Base-by-base conservation (phyloP, 805 yeast genomes). In the Saccharomycopsis fibuligera region DNA sequence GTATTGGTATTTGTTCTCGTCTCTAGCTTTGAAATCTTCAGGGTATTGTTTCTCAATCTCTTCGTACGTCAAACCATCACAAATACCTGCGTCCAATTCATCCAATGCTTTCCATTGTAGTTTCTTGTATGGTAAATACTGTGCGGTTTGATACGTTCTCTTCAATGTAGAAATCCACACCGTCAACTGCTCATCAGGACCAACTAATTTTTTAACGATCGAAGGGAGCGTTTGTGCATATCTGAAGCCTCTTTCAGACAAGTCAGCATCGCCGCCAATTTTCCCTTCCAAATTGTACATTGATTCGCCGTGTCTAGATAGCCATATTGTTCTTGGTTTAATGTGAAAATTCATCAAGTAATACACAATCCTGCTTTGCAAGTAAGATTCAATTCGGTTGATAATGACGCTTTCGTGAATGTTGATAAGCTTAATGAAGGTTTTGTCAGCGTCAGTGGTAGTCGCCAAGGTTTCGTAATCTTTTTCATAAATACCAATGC, bases 101-200 rank as follows among this genome's bases (percentile, higher is more conserved):
- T 91, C 88, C 55, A 91, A 73, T 0, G 98, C 98, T 65, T 93
- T 93, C 99, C 93, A 90, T 86, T 57, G 95, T 73, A 87, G 89
- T 84, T 62, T 89, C 88, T 66, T 91, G 89, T 45, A 87, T 66
- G 50, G 86, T 86, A 63, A 76, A 90, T 31, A 74, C 45, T 76
- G 73, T 0, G 91, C 87, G 0, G 97, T 86, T 63, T 89, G 86
- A 6, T 84, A 71, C 2, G 93, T 75, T 54, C 99, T 72, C 35
- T 73, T 64, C 54, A 91, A 71, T 93, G 89, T 86, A 19, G 95
- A 84, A 0, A 96, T 84, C 95, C 97, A 90, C 3, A 91, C 95
- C 56, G 89, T 85, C 62, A 88, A 88, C 53, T 79, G 63, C 48
- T 67, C 60, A 39, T 55, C 60, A 43, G 60, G 54, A 44, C 56